Evolutionary conservation across 2,329 filamentous ascomycete genomes (phyloP).

Genomic region (Aspergillus tanneri): DNA sequence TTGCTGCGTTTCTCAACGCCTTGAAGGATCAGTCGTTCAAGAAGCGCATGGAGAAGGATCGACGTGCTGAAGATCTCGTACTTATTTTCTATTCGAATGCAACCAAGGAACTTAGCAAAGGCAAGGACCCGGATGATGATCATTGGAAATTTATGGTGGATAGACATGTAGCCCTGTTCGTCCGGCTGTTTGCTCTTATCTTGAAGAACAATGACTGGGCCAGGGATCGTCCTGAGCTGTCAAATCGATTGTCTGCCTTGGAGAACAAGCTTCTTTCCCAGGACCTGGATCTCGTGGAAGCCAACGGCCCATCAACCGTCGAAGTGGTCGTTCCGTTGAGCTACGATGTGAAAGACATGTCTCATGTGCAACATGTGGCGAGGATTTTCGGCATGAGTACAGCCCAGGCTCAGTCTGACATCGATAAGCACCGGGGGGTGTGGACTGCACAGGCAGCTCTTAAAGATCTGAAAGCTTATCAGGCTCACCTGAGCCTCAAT

Average conservation of each 20-base stretch:
- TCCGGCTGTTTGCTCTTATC: constrained; percentile 77
- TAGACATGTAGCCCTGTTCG: constrained; percentile 89
- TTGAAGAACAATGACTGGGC: constrained; percentile 82
- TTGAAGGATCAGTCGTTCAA: constrained; percentile 87
- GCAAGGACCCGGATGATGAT: constrained; percentile 75
- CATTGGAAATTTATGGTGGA: constrained; percentile 90
- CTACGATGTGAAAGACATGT: constrained; percentile 97
- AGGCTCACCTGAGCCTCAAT: constrained; percentile 79
- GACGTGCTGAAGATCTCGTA: constrained; percentile 86
- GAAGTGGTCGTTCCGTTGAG: constrained; percentile 81
- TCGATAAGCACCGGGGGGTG: constrained; percentile 72
- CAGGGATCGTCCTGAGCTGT: constrained; percentile 80
- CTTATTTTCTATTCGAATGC: constrained; percentile 96
- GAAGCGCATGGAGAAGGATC: constrained; percentile 89
- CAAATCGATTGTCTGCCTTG: constrained; percentile 72
- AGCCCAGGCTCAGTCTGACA: constrained; percentile 79
- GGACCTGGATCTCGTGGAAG: constrained; percentile 79
- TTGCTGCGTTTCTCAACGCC: constrained; percentile 89
- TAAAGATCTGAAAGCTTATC: constrained; percentile 89
- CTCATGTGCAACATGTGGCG: constrained; percentile 81
- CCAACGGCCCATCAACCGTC: constrained; percentile 62
- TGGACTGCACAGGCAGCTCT: constrained; percentile 94
- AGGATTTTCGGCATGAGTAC: constrained; percentile 79
- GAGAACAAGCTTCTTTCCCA: constrained; percentile 93
- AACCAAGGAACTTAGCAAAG: constrained; percentile 82